Evolutionary conservation across 1,284 basidiomycete genomes (phyloP), one percentile per base, ranked within the genome.

Genomic region (Leccinum solheimii): DNA sequence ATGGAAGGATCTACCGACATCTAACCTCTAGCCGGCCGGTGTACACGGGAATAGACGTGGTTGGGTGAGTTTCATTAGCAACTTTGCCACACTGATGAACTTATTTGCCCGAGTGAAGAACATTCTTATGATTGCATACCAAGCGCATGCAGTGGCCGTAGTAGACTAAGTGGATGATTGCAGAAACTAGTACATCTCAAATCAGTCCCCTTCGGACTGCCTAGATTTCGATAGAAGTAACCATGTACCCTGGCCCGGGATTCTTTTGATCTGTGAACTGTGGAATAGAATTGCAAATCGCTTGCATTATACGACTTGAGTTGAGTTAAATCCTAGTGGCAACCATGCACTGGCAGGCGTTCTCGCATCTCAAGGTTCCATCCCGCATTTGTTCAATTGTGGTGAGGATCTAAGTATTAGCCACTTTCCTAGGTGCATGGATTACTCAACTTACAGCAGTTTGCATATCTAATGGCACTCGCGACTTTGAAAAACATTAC

Each of bases 1-100:
- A 60, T 91, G 88, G 88, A 83, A 81, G 50, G 89, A 91, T 75
- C 76, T 90, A 61, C 87, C 86, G n/a, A 67, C 68, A 9, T 66
- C 82, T 3, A 83, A 75, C 66, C 76, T 79, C 43, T 84, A 75
- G 76, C 23, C 16, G 30, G 45, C 9, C 43, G 49, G 21, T 19
- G 34, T 26, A 21, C 3, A 48, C 21, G 13, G 9, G 23, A 21
- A 23, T 23, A 36, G 32, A 53, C 26, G 19, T 13, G 26, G 34
- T 49, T 13, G 51, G 53, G 55, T 56, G 23, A 56, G 55, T 56
- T 1, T 3, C 2, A 7, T 30, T 16, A 7, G 16, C 43, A 23
- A 30, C 13, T 45, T 43, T 48, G 14, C 27, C 27, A 6, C 27
- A 9, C 14, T 23, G 4, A 21, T 27, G 13, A 56, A 27, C 55